Evolutionary conservation across 345 rosid genomes (phyloP), one percentile per base, ranked within the genome.

Genomic region (Rhodamnia rubescens): DNA sequence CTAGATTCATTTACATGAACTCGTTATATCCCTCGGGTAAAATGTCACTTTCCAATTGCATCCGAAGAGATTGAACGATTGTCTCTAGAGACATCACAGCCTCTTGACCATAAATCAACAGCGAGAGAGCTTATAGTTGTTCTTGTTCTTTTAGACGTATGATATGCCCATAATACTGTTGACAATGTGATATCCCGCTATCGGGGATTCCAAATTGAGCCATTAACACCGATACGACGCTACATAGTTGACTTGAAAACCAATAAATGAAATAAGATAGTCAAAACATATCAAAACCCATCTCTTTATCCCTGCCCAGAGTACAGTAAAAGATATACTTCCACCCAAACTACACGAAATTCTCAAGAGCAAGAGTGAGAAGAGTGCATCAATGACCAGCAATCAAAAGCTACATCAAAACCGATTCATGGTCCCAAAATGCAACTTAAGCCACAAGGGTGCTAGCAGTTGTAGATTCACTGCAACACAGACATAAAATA

Each of bases 401-500:
- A 61, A 61, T 61, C 74, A 64, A 64, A 64, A 64, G 75, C 75
- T 64, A 64, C 75, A 64, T 64, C 75, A 64, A 64, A 64, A 64
- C 75, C 32, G 75, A 44, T 64, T 64, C 75, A 64, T 32, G 75
- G 22, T 32, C 75, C 53, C 75, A 64, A 11, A 26, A 29, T 11
- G 42, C 84, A 21, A 15, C 59, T 81, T 81, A 86, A 59, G 87
- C 87, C 21, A 86, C 87, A 24, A 86, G 87, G 49, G 87, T 86
- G 85, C 87, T 86, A 47, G 87, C 87, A 49, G 87, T 86, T 15
- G 87, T 86, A n/a, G 87, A 86, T 64, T 86, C 87, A 7, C 87
- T 86, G 87, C 53, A 82, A 59, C 21, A 53, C n/a, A 82, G 58
- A 61, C 16, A 51, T 11, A 85, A 85, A 29, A 16, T 26, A 40